Conservation (phyloP, 805 yeast genomes). For the Kazachstania taianensis region DNA sequence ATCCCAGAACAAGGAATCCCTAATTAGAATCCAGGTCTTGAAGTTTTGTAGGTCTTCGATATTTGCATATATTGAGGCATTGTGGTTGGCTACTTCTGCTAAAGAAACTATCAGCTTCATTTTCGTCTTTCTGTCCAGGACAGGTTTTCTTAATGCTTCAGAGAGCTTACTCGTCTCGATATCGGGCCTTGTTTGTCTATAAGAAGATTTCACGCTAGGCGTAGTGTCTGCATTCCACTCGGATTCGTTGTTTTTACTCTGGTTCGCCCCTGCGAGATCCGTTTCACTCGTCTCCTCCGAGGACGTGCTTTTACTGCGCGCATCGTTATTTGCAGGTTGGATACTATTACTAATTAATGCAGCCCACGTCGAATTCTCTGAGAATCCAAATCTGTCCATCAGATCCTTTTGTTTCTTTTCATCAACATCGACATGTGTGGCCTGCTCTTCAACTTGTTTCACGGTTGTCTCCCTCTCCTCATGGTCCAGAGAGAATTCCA, state of each 20-base stretch:
- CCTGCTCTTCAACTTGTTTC: slow-evolving; percentile 3
- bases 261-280: too few species aligned
- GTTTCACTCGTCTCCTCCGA: not conserved
- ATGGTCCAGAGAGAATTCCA: slow-evolving; percentile 23
- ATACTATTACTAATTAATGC: slow-evolving; percentile 12
- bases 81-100: slow-evolving; percentile 24
- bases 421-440: slow-evolving; percentile 10
- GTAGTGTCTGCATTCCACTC: not conserved
- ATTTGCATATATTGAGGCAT: slow-evolving; percentile 24
- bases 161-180: slow-evolving; percentile 6
- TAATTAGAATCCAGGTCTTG: slow-evolving; percentile 26
- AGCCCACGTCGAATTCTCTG: slow-evolving; percentile 27
- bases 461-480: slow-evolving; percentile 11
- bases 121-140: slow-evolving; percentile 8
- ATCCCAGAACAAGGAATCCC: slow-evolving; percentile 28
- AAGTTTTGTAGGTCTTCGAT: slow-evolving; percentile 25
- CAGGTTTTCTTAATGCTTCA: slow-evolving; percentile 4
- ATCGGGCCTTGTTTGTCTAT: not conserved
- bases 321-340: not conserved
- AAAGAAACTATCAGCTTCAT: slow-evolving; percentile 20
- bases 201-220: too few species aligned
- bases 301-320: not conserved
- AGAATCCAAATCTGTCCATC: slow-evolving; percentile 23
- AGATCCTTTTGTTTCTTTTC: slow-evolving; percentile 11
- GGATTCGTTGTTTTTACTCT: not conserved